Base-by-base conservation (phyloP, 805 yeast species). In the Starmerella bombi region DNA sequence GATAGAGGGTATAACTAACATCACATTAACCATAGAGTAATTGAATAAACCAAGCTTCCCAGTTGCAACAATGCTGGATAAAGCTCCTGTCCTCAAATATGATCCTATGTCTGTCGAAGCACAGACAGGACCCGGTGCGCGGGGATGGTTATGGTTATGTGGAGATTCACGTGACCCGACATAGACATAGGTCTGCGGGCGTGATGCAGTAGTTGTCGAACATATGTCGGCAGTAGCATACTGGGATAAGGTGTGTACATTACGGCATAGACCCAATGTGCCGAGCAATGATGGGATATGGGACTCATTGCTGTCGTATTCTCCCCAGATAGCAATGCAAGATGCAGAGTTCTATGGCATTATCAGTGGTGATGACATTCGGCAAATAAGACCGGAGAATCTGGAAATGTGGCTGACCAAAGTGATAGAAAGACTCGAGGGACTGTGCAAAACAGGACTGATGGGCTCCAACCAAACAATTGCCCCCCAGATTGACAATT, bases 381-480 rank as follows among this genome's bases (percentile, higher is more conserved):
- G 83, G 39, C 75, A 73, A 44, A 62, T 67, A 21, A 78, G 80
- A 55, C 61, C 62, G 2, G 59, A 64, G 32, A 80, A 79, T 52
- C 75, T 81, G 51, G 60, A 73, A 20, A 63, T 65, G 32, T 62
- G 83, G 33, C 44, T 83, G 2, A 50, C 69, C 36, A 60, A 64
- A 3, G 47, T 67, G 0, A 48, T 69, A 2, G 51, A 57, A 22
- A 60, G 67, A 43, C 46, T 65, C 25, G 37, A 59, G 35, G 43
- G 54, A 42, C 43, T 64, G 31, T 42, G 33, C 42, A 43, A 59
- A 12, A 42, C 44, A 10, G 42, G 52, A 5, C 46, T 59, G 25
- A 57, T 66, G 48, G 48, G 50, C 19, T 45, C 17, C 37, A 50
- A 16, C 25, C 40, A 18, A 49, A 20, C 36, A 6, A 40, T 46